Evolutionary conservation across 2,329 filamentous ascomycete species (phyloP).

Genomic region (Sphaerostilbella broomeana): DNA sequence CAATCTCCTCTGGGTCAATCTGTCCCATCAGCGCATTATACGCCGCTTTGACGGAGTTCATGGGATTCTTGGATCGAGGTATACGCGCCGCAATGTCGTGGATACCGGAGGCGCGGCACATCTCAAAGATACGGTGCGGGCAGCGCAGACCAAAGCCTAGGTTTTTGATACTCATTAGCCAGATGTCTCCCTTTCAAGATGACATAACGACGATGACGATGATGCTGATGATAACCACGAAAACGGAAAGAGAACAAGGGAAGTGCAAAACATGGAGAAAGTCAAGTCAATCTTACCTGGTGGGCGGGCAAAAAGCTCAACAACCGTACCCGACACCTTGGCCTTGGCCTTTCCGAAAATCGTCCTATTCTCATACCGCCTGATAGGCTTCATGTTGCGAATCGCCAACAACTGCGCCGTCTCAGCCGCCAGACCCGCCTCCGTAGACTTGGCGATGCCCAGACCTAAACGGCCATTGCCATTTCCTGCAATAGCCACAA

Average conservation of each 20-base stretch:
- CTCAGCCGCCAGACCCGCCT: constrained; percentile 56
- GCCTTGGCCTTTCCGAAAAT: constrained; percentile 77
- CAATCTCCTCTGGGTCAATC: constrained; percentile 81
- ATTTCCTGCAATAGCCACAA: constrained; percentile 80
- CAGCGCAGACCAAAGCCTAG: constrained; percentile 89
- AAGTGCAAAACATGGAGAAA: constrained; percentile 3
- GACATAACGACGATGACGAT: not conserved
- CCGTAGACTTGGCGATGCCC: constrained; percentile 82
- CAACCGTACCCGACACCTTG: constrained; percentile 83
- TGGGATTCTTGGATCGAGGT: constrained; percentile 81
- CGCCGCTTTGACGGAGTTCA: constrained; percentile 95
- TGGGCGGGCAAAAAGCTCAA: constrained; percentile 74
- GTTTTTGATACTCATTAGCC: constrained; percentile 8
- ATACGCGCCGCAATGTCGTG: constrained; percentile 79
- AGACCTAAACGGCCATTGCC: constrained; percentile 78
- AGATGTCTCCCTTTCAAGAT: not conserved
- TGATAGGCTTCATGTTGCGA: constrained; percentile 86
- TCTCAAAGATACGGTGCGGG: constrained; percentile 88
- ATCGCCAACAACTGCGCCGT: constrained; percentile 79
- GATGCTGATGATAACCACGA: no score
- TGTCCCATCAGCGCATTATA: constrained; percentile 78
- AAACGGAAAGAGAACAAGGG: not conserved
- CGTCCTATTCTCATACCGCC: constrained; percentile 84
- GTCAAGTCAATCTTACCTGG: constrained; percentile 82
- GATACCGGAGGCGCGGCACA: constrained; percentile 81